These are phyloP conservation scores for Galerina sulciceps DNA, from an alignment of 768 basidiomycete genomes.

Conservation along the genomic window DNA sequence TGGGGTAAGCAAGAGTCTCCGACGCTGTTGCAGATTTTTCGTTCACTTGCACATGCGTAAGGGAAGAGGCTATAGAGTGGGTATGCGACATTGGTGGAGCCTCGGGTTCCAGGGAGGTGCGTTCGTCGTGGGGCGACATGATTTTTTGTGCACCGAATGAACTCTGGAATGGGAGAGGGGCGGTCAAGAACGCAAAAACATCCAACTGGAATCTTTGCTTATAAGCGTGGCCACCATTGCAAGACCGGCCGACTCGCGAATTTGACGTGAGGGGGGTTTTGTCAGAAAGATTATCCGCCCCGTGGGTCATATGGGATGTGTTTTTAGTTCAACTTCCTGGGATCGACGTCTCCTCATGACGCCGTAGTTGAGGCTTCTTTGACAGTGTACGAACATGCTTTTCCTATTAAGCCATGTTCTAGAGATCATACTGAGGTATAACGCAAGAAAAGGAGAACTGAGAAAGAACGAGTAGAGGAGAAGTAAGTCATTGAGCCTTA, in stretches of 20 bases:
- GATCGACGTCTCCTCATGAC: too few species aligned
- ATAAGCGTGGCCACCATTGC: conserved; percentile 10
- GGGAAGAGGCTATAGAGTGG: conserved; percentile 25
- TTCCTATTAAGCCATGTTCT: too few species aligned
- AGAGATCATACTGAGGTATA: too few species aligned
- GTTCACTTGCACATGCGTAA: conserved; percentile 27
- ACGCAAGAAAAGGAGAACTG: too few species aligned
- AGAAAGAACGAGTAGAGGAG: too few species aligned
- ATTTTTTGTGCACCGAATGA: background rate
- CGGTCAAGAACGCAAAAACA: background rate
- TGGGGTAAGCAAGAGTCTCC: background rate
- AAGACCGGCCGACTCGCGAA: conserved; percentile 16
- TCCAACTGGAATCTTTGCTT: background rate
- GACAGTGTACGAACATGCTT: too few species aligned
- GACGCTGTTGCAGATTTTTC: conserved; percentile 9
- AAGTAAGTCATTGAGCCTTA: too few species aligned
- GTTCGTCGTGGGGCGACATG: conserved; percentile 14
- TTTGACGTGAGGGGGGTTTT: conserved; percentile 16
- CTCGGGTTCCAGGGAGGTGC: conserved; percentile 5
- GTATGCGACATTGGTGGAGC: conserved; percentile 7
- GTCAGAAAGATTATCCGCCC: conserved; percentile 15
- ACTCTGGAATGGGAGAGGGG: background rate
- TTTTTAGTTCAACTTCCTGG: too few species aligned
- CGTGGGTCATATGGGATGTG: background rate
- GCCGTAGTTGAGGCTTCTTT: too few species aligned